Conservation (phyloP, 208 protist species). For the Acanthamoeba lenticulata region DNA sequence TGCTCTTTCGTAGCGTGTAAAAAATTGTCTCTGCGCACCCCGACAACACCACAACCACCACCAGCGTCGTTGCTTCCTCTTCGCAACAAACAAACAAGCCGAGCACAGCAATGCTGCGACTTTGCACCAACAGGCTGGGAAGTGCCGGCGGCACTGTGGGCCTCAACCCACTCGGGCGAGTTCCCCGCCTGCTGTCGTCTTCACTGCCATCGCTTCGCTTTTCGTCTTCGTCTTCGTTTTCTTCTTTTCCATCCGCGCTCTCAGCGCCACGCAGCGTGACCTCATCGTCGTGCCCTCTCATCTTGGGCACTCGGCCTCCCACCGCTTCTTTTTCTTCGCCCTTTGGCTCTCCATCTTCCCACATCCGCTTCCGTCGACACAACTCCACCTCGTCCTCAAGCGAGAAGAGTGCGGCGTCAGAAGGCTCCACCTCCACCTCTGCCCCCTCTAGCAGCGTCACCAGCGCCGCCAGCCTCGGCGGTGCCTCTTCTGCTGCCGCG, state of each 20-base stretch:
- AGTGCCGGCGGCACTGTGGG: not conserved
- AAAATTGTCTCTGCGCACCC: no score
- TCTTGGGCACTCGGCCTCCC: not conserved
- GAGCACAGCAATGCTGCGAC: not conserved
- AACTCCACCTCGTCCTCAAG: not conserved
- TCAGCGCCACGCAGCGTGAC: not conserved
- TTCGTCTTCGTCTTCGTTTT: not conserved
- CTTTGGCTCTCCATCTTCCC: not conserved
- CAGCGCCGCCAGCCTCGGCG: not conserved
- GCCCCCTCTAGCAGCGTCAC: no score
- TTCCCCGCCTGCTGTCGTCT: no score
- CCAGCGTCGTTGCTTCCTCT: no score
- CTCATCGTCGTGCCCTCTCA: no score
- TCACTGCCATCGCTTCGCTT: no score
- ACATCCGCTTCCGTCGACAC: not conserved
- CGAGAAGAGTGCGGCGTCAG: not conserved
- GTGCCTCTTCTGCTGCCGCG: not conserved
- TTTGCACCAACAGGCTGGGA: not conserved
- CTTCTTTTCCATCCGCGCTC: not conserved
- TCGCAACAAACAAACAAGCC: not conserved
- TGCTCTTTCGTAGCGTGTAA: no score
- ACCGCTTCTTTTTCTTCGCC: not conserved
- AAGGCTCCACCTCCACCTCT: not conserved
- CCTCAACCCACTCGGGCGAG: no score
- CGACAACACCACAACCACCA: no score